A percentile compares a stretch with the other conserved stretches of the same genome.
These are phyloP conservation scores for Saccharomyces kudriavzevii DNA, from an alignment of 805 yeast species.

Conservation along the genomic window DNA sequence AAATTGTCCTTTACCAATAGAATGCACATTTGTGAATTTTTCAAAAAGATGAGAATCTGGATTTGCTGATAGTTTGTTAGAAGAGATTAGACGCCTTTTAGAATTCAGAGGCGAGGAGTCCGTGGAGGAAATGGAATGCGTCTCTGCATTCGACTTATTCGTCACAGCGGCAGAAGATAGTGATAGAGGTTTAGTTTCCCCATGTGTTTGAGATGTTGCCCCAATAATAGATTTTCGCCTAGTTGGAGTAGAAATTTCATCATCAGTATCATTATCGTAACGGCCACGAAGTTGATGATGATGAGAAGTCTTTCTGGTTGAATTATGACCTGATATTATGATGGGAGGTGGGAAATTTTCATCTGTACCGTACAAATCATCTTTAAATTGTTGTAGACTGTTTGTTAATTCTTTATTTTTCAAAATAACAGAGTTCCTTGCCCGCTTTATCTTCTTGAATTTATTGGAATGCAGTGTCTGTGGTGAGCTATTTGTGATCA, in stretches of 20 bases:
- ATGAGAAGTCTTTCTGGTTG: not conserved
- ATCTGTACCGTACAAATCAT: constrained; percentile 28
- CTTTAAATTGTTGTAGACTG: constrained; percentile 30
- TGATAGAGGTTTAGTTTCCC: constrained; percentile 4
- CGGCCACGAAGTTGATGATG: not conserved
- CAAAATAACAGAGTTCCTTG: constrained; percentile 22
- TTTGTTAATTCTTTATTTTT: constrained; percentile 27
- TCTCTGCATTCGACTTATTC: constrained; percentile 19
- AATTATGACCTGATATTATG: not conserved
- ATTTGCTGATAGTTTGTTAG: constrained; percentile 12
- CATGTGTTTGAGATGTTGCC: constrained; percentile 4
- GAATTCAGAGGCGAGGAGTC: constrained; percentile 14
- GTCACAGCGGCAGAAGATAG: constrained; percentile 26
- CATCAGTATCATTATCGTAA: constrained; percentile 3
- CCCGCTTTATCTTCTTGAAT: constrained; percentile 22
- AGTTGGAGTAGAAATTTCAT: constrained; percentile 18
- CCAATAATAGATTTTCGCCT: constrained; percentile 14
- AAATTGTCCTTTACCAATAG: constrained; percentile 82
- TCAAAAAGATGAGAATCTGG: constrained; percentile 37
- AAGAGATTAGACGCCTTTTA: constrained; percentile 19
- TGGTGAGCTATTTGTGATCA: not conserved
- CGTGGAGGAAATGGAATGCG: constrained; percentile 7
- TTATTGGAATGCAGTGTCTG: constrained; percentile 7
- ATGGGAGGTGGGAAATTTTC: constrained; percentile 4
- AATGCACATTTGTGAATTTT: constrained; percentile 52